Base-by-base conservation (phyloP, 345 rosid genomes). In the Lepidium didymum region DNA sequence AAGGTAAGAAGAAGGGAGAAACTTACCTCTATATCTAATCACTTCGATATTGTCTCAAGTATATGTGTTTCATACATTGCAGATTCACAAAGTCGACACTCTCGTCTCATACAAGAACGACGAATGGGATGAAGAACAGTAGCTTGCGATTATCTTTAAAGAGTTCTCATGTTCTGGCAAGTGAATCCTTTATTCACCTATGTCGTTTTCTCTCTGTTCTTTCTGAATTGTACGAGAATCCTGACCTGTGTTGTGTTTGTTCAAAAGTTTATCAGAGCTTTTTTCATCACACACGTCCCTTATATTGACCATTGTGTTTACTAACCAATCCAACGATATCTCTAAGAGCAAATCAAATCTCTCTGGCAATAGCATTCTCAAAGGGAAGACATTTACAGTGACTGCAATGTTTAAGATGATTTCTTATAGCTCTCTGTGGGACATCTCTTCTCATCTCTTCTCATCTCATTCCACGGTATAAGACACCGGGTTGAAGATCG, bases 81-180 rank as follows among this genome's bases (percentile, higher is more conserved):
- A 94, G 99, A 91, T 94, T 77, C 99, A 94, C 81, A 94, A 91
- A 74, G 99, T 90, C 10, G 91, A 87, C 73, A 94, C 97, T 11
- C 96, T 91, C 16, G 97, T 94, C 51, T 94, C 99, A 0, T 94
- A 91, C 84, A 91, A 91, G 89, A 87, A 81, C 27, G 97, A 94
- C 8, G 99, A 94, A 31, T 91, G 95, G 99, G 99, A 87, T 55
- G 99, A 91, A 70, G 58, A 86, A 75, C 82, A 82, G 77, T 64
- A 55, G 15, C 46, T 37, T 16, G 19, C 7, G 25, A 16, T 29
- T 16, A 35, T 41, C 42, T 36, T n/a, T 23, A 8, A 8, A 8
- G 47, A 7, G 9, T 73, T 56, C 46, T 72, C 46, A 56, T 73
- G 23, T 34, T 50, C 21, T 27, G 59, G n/a, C 50, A 34, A 56